Evolutionary conservation across 2,329 filamentous ascomycete species (phyloP).

Genomic region (Botrytis fabae): DNA sequence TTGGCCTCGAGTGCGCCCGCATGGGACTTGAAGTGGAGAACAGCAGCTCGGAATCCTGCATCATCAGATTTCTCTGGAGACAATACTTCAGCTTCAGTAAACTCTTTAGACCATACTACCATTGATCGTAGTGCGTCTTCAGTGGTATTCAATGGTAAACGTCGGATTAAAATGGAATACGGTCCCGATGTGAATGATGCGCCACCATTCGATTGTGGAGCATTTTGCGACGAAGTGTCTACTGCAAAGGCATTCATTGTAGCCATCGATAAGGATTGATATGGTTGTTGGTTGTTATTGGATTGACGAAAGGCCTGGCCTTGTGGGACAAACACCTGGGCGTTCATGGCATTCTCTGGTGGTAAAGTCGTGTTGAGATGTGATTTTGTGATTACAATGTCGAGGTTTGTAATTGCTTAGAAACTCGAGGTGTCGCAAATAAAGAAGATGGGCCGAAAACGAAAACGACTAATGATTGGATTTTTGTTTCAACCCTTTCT

Average conservation of each 20-base stretch:
- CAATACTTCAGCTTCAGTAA: slow-evolving; percentile 53
- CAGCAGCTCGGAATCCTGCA: slow-evolving; percentile 51
- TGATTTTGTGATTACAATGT: slow-evolving; percentile 31
- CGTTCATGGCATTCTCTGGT: slow-evolving; percentile 42
- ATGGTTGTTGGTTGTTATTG: slow-evolving; percentile 36
- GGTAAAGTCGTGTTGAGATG: slow-evolving; percentile 29
- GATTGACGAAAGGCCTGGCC: slow-evolving; percentile 38
- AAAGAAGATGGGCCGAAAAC: slow-evolving; percentile 15
- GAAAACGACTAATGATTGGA: slow-evolving; percentile 3
- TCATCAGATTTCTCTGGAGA: slow-evolving; percentile 52
- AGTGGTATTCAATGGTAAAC: slow-evolving; percentile 54
- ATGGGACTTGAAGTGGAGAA: slow-evolving; percentile 54
- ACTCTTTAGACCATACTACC: slow-evolving; percentile 59
- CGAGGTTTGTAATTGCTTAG: slow-evolving; percentile 22
- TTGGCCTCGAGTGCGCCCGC: slow-evolving; percentile 58
- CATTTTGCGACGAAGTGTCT: slow-evolving; percentile 32
- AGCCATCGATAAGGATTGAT: slow-evolving; percentile 39
- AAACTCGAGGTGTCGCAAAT: slow-evolving; percentile 23
- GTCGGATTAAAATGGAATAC: slow-evolving; percentile 53
- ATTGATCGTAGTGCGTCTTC: slow-evolving; percentile 57
- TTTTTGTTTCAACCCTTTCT: background rate
- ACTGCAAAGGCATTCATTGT: slow-evolving; percentile 38
- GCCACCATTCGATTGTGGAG: slow-evolving; percentile 30
- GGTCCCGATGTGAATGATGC: slow-evolving; percentile 37
- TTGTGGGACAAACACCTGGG: slow-evolving; percentile 39